Evolutionary conservation across 129 eudicot genomes (phyloP).

Genomic region (Artemisia argyi): DNA sequence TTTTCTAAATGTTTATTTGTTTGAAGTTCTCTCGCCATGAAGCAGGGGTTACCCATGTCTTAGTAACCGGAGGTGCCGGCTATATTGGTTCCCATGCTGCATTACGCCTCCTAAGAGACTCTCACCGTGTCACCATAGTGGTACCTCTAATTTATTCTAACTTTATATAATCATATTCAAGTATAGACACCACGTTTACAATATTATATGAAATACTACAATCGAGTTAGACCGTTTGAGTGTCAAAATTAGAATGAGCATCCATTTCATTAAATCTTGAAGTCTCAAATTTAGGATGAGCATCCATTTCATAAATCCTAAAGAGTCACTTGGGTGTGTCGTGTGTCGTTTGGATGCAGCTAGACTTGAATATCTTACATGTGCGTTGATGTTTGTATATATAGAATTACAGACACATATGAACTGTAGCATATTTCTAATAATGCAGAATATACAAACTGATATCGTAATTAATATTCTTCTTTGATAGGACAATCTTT

Average conservation of each 20-base stretch:
- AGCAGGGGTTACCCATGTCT: slow-evolving; percentile 39
- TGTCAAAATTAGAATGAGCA: background rate
- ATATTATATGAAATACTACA: background rate
- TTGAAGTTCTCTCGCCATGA: slow-evolving; percentile 42
- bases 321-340: background rate
- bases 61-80: slow-evolving; percentile 47
- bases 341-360: background rate
- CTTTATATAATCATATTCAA: slow-evolving; percentile 4
- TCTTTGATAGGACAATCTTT: slow-evolving; percentile 77
- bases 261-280: background rate
- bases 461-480: background rate
- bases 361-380: background rate
- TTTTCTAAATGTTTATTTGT: slow-evolving; percentile 6
- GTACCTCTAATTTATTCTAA: slow-evolving; percentile 18
- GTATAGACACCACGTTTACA: background rate
- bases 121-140: slow-evolving; percentile 42
- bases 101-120: slow-evolving; percentile 34
- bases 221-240: too few relatives aligned
- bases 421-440: too few relatives aligned
- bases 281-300: background rate
- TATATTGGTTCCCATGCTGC: slow-evolving; percentile 45
- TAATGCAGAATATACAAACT: too few relatives aligned
- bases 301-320: background rate
- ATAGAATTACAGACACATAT: too few relatives aligned
- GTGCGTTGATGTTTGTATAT: background rate